Conservation (phyloP, 2,329 filamentous ascomycete species). For the Hymenoscyphus infarciens region DNA sequence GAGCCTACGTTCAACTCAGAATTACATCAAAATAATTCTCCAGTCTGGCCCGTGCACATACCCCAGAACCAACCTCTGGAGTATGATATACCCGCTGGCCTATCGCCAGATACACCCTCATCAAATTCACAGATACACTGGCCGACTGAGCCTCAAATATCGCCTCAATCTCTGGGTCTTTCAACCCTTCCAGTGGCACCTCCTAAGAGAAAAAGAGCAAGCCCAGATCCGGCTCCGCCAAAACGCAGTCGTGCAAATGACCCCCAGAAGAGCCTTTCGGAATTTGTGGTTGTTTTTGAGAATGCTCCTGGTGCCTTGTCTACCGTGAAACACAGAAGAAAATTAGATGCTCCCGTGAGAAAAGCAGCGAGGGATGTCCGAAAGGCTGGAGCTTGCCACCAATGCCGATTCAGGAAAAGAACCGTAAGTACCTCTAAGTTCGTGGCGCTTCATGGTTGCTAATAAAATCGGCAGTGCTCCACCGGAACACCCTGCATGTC, state of each 20-base stretch:
- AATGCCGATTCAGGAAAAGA: conserved; percentile 31
- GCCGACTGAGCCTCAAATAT: conserved; percentile 11
- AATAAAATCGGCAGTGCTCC: conserved; percentile 19
- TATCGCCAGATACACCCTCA: neutral
- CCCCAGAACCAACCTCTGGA: neutral
- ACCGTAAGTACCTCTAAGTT: conserved; percentile 19
- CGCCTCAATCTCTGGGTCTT: neutral
- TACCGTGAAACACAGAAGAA: conserved; percentile 23
- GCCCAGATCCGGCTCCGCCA: conserved; percentile 14
- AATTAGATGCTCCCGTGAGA: conserved; percentile 26
- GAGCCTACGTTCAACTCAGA: neutral
- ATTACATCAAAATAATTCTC: neutral
- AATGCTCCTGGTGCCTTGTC: conserved; percentile 27
- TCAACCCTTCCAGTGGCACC: conserved; percentile 2
- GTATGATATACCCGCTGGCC: neutral
- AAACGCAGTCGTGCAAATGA: conserved; percentile 13
- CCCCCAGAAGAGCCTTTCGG: conserved; percentile 15
- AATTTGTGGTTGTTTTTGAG: conserved; percentile 29
- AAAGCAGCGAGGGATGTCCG: conserved; percentile 29
- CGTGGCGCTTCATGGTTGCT: conserved; percentile 3
- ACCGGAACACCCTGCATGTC: conserved; percentile 28
- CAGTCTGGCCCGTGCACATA: neutral
- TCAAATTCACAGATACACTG: conserved; percentile 14
- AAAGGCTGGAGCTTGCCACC: conserved; percentile 31
- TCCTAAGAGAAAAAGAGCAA: conserved; percentile 20